Conservation (phyloP, 805 yeast genomes). For the Brettanomyces custersianus region DNA sequence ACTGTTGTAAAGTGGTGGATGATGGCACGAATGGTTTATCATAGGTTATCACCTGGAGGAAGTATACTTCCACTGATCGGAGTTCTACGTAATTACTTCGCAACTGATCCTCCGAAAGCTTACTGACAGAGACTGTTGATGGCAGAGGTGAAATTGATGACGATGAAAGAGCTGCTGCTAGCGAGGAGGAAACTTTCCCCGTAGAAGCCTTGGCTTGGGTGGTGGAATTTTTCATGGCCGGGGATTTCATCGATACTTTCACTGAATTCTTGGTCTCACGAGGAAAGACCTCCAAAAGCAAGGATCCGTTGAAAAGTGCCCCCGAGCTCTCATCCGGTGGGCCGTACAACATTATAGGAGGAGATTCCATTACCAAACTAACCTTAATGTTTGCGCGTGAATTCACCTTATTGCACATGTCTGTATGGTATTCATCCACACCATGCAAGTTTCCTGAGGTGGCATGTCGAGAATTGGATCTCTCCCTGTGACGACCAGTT, state of each 20-base stretch:
- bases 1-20: slow-evolving; percentile 37
- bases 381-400: slow-evolving; percentile 28
- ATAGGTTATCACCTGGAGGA: slow-evolving; percentile 64
- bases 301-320: slow-evolving; percentile 72
- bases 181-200: not conserved
- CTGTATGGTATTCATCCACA: slow-evolving; percentile 19
- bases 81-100: slow-evolving; percentile 39
- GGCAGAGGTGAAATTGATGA: slow-evolving; percentile 8
- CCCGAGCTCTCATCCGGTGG: slow-evolving; percentile 73
- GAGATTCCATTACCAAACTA: slow-evolving; percentile 69
- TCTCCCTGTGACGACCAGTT: not conserved
- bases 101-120: slow-evolving; percentile 12
- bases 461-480: not conserved
- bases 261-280: not conserved
- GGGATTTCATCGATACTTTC: too few species aligned
- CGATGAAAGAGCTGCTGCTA: not conserved
- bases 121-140: slow-evolving; percentile 18
- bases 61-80: slow-evolving; percentile 48
- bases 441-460: not conserved
- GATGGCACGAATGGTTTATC: slow-evolving; percentile 60
- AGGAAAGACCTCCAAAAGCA: slow-evolving; percentile 46
- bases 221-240: not conserved
- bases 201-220: not conserved
- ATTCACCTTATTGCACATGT: slow-evolving; percentile 16
- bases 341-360: slow-evolving; percentile 86